Base-by-base conservation (phyloP, 768 basidiomycete genomes). In the Hypsizygus marmoreus region DNA sequence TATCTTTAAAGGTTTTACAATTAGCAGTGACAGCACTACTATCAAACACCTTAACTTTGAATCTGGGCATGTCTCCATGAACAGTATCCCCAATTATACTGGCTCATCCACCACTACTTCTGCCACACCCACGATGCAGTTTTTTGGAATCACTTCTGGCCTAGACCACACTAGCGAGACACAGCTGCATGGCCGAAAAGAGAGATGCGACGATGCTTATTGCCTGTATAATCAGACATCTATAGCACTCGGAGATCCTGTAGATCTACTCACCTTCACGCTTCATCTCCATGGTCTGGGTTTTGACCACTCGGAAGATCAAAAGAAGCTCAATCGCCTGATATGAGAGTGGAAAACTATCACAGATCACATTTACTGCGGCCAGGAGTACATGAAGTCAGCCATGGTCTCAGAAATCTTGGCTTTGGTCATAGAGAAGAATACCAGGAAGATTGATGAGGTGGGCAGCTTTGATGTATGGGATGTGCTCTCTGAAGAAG, bases 151-250 rank as follows among this genome's bases (percentile, higher is more conserved):
- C 13, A 33, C 38, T 4, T 43, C 35, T 13, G 44, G 47, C 4
- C 16, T 44, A 2, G 48, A 63, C 31, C 65, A 66, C 41, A 56
- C 63, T 0, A 66, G 62, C 14, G 57, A 60, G 28, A 53, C 43
- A 4, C 61, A 63, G 46, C 23, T 62, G 2, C 23, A 39, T 2
- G 52, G 53, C 0, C 64, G 59, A 58, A 32, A 56, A 11, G 11
- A 34, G 1, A 10, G 19, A 4, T 14, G 53, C 17, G 8, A 45
- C 3, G 24, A 45, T 3, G 22, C 47, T 1, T 41, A 49, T 14
- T n/a, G 31, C 16, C 43, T 48, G 1, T 64, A 51, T 35, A 62
- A 61, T 32, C 26, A 36, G 2, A 55, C 50, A 1, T 54, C 56
- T 2, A n/a, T 46, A 1, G 50, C 43, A 0, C 28, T 23, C 9